phyloP scores from a whole-genome alignment of 805 yeast genomes.

The Myxozyma udenii region DNA sequence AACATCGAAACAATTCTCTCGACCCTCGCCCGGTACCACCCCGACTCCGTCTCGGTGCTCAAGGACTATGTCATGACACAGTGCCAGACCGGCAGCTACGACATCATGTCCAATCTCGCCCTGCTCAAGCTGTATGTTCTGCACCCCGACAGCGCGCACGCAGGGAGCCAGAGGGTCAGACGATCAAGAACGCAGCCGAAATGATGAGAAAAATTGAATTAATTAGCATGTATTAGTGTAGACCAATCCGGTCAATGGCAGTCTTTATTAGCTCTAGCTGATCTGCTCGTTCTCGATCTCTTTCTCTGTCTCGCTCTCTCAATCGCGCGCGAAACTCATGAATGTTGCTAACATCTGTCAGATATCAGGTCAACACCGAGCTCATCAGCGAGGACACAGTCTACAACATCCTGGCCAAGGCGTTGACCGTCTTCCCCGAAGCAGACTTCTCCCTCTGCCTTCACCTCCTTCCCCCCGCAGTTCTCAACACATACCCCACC shows the following conservation, averaged over 20 bases:
- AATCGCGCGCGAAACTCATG: neutral
- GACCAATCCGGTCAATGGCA: conserved; percentile 28
- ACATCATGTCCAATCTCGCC: conserved; percentile 47
- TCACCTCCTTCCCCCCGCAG: conserved; percentile 47
- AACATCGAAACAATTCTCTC: conserved; percentile 43
- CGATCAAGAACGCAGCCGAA: neutral
- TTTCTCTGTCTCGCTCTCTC: neutral
- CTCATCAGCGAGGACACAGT: conserved; percentile 31
- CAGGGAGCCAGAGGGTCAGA: no score
- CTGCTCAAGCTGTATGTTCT: conserved; percentile 43
- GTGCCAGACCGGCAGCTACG: conserved; percentile 38
- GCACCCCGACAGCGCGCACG: no score
- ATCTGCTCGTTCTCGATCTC: conserved; percentile 1
- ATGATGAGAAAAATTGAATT: conserved; percentile 22
- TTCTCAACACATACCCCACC: conserved; percentile 28
- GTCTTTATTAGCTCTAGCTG: conserved; percentile 29
- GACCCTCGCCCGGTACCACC: conserved; percentile 47
- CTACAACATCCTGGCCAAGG: conserved; percentile 43
- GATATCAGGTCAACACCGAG: conserved; percentile 39
- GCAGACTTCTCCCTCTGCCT: conserved; percentile 46
- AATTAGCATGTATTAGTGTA: conserved; percentile 29
- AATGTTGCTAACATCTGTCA: neutral
- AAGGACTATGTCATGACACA: conserved; percentile 47
- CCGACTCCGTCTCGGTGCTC: conserved; percentile 43
- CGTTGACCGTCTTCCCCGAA: conserved; percentile 43